Evolutionary conservation across 2,329 filamentous ascomycete genomes (phyloP), one percentile per base, ranked within the genome.

Genomic region (Aspergillus ochraceoroseus): DNA sequence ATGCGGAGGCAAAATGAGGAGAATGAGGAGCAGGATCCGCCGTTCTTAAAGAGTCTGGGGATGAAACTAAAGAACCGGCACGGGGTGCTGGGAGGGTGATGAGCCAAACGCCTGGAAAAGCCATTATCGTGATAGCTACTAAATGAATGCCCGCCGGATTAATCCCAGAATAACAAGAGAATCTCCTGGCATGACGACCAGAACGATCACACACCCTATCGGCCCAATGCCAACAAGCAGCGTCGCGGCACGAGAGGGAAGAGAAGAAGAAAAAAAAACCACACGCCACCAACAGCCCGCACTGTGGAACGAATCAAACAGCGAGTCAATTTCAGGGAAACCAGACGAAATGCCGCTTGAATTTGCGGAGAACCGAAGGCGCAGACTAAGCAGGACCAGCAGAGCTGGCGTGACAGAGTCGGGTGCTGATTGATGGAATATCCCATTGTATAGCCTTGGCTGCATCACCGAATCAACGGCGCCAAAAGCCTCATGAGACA

Each of bases 351-450:
- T 9, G 19, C 35, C 33, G 40, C 36, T 44, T 47, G 27, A 37
- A 32, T 36, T 29, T 48, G 47, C 38, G 49, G 51, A 44, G 42
- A 39, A 33, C 29, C 26, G 35, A 30, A 25, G 31, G 20, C 26
- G 18, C 26, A 13, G 19, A 9, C 26, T 41, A 30, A 34, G 32
- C 27, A 23, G 25, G 35, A 22, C 29, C 27, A 35, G 41, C 18
- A 30, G 25, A 39, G 38, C 41, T 27, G 26, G 23, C 19, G 26
- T 13, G 32, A 13, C 26, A 33, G 31, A 25, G 17, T 7, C 17
- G 23, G 26, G 22, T 34, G 45, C 46, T 54, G 50, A 54, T 54
- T 54, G 52, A 54, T 31, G 52, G 52, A 54, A 52, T 32, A 47
- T 52, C 43, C 46, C 28, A 34, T 39, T 34, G 41, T 41, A 29